Base-by-base conservation (phyloP, 2,329 filamentous ascomycete species). In the Fusarium pseudoanthophilum region DNA sequence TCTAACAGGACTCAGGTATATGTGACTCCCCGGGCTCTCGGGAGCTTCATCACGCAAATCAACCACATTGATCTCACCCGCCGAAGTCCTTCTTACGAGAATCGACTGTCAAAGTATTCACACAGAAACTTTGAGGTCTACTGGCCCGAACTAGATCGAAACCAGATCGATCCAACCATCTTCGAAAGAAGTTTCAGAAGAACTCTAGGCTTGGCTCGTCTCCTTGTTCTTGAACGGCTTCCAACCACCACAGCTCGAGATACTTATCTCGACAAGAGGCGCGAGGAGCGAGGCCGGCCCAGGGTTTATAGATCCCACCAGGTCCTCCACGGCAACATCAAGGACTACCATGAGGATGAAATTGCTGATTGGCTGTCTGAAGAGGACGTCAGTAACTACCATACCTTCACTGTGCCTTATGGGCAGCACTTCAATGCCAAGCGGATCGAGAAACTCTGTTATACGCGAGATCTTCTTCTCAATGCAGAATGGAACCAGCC, bases 401-500 rank as follows among this genome's bases (percentile, higher is more conserved):
- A 96, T 78, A 93, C 91, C 2, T 92, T 94, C 80, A 92, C 88
- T 13, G 87, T 93, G 37, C 91, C 91, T 0, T 94, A 93, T 70
- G 92, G 92, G 21, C 79, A 81, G 42, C 87, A 84, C 63, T 90
- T 89, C 73, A 84, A 89, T 60, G 90, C 92, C 20, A 90, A 90
- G 77, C 90, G 91, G 76, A 95, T 97, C 63, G 93, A 97, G 80
- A 95, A 92, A 78, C 85, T 97, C 1, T 89, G 95, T 49, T 97
- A 94, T 78, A 93, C 92, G 4, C 92, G 93, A 72, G 94, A 97
- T 79, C 81, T 97, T 24, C 85, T 97, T 13, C 87, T 97, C 24
- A 96, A 97, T 76, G 93, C 93, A 0, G 93, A 97, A 78, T 97
- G 94, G 94, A 97, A 96, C 75, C 90, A 92, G 71, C 85, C 88